Evolutionary conservation across 352 stramenopile species (phyloP).

Genomic region (Globisporangium polare): DNA sequence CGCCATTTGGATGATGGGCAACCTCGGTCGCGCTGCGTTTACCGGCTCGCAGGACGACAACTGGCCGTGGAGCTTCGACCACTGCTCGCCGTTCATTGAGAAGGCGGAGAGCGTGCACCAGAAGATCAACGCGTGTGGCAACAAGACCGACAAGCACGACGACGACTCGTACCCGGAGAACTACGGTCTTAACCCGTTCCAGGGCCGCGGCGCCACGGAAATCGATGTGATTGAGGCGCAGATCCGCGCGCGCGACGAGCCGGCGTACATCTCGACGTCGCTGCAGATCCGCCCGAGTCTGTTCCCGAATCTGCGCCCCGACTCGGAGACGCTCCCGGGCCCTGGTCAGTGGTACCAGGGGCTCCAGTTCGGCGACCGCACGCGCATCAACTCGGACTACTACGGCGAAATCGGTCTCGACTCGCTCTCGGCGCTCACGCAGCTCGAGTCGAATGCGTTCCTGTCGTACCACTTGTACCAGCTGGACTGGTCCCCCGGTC

Average conservation of each 20-base stretch:
- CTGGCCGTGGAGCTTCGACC: slow-evolving; percentile 97
- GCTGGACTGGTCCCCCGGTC: slow-evolving; percentile 93
- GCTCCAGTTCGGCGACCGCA: slow-evolving; percentile 82
- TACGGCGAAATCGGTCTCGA: slow-evolving; percentile 94
- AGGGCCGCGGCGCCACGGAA: slow-evolving; percentile 94
- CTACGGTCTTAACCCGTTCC: slow-evolving; percentile 89
- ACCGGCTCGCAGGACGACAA: slow-evolving; percentile 90
- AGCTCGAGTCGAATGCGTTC: slow-evolving; percentile 91
- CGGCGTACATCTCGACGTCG: slow-evolving; percentile 91
- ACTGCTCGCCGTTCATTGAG: slow-evolving; percentile 81
- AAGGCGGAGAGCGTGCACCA: slow-evolving; percentile 90
- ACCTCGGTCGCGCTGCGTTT: slow-evolving; percentile 95
- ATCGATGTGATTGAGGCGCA: slow-evolving; percentile 96
- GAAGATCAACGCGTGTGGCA: slow-evolving; percentile 92
- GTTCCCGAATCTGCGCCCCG: slow-evolving; percentile 55
- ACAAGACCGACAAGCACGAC: slow-evolving; percentile 93
- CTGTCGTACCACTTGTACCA: slow-evolving; percentile 92
- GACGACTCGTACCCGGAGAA: slow-evolving; percentile 73
- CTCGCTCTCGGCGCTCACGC: slow-evolving; percentile 92
- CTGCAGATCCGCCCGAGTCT: slow-evolving; percentile 89
- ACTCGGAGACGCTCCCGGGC: slow-evolving; percentile 41
- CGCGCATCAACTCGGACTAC: slow-evolving; percentile 93
- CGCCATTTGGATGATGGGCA: slow-evolving; percentile 97
- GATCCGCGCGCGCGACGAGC: slow-evolving; percentile 81
- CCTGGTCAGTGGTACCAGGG: slow-evolving; percentile 90